Evolutionary conservation across 2,329 filamentous ascomycete species (phyloP).

Genomic region (Aspergillus thermomutatus): DNA sequence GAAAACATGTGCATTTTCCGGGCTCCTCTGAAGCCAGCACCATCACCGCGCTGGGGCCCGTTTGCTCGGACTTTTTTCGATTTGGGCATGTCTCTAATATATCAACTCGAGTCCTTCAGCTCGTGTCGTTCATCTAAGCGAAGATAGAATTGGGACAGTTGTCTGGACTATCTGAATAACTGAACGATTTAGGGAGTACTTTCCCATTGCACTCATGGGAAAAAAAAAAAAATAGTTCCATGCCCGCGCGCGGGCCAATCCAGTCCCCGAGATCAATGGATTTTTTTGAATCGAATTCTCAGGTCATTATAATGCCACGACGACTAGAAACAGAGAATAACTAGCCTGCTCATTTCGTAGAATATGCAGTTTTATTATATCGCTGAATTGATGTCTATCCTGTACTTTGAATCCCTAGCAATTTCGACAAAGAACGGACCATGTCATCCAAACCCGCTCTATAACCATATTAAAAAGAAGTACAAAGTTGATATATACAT

Average conservation of each 20-base stretch:
- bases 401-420: not conserved
- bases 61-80: slow-evolving; percentile 17
- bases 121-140: not conserved
- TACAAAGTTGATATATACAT: slow-evolving; percentile 27
- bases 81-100: slow-evolving; percentile 19
- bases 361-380: not conserved
- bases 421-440: not conserved
- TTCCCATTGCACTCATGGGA: not conserved
- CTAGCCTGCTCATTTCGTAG: not conserved
- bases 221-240: not conserved
- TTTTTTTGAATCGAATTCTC: too few relatives aligned
- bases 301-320: too few relatives aligned
- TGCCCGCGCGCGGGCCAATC: not conserved
- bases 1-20: slow-evolving; percentile 29
- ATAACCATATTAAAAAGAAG: slow-evolving; percentile 18
- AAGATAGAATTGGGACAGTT: not conserved
- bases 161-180: not conserved
- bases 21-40: not conserved
- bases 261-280: not conserved
- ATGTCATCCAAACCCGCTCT: slow-evolving; percentile 11
- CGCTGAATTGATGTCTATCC: not conserved
- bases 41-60: not conserved
- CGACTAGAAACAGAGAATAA: not conserved
- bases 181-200: not conserved
- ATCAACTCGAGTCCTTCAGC: not conserved